Percentiles rank a stretch among this genome's conserved stretches.
Conservation (phyloP, 371 early-diverging fungal genomes). For the Syncephalis plumigaleata region DNA sequence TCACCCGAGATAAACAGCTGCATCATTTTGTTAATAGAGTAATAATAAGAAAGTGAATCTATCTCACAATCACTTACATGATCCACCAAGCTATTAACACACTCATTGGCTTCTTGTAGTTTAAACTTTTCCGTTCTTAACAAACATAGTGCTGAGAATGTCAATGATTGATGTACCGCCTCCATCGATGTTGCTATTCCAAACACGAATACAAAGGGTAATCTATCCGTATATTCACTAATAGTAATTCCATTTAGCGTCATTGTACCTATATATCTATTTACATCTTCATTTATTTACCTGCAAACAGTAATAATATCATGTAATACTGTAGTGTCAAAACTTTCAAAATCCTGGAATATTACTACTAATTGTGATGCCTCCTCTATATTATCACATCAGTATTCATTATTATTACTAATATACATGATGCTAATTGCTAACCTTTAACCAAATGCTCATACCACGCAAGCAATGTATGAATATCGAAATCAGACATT, state of each 20-base stretch:
- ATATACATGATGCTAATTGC: not conserved
- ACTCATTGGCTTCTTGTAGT: conserved; percentile 53
- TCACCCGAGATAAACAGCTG: conserved; percentile 35
- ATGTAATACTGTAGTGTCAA: conserved; percentile 45
- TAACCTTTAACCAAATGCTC: conserved; percentile 9
- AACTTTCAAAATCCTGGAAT: conserved; percentile 78
- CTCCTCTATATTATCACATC: not conserved
- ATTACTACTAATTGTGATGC: conserved; percentile 40
- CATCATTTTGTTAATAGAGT: conserved; percentile 1
- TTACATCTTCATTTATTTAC: too few species aligned
- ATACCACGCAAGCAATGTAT: conserved; percentile 46
- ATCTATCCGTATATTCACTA: conserved; percentile 39
- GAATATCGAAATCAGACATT: conserved; percentile 36
- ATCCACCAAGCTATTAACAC: conserved; percentile 57
- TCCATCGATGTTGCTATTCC: conserved; percentile 77
- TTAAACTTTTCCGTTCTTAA: conserved; percentile 62
- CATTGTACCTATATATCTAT: not conserved
- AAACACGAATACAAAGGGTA: conserved; percentile 68
- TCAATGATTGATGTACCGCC: conserved; percentile 56
- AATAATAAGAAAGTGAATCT: not conserved
- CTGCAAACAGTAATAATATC: conserved; percentile 59
- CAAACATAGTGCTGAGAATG: conserved; percentile 42
- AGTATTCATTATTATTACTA: not conserved
- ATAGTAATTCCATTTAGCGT: not conserved
- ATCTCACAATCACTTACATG: conserved; percentile 27